Conservation (phyloP, 2,329 filamentous ascomycete species). For the Fusarium sp. region DNA sequence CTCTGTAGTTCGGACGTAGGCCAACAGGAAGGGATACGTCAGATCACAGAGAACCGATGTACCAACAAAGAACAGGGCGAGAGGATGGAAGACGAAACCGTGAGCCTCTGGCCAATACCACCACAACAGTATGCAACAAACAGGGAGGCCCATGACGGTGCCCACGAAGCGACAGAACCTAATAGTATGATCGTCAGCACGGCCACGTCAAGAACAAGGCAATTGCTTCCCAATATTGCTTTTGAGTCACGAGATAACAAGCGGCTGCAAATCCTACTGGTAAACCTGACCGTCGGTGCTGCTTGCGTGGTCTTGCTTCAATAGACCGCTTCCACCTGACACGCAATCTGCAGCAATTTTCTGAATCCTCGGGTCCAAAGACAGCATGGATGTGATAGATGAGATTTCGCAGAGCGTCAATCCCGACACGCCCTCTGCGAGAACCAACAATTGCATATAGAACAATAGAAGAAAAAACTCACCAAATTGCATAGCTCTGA, state of each 20-base stretch:
- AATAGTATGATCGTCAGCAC: slow-evolving; percentile 29
- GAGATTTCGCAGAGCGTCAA: not conserved
- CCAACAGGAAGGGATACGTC: slow-evolving; percentile 59
- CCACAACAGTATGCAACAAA: slow-evolving; percentile 58
- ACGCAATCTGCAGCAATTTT: slow-evolving; percentile 26
- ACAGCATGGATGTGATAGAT: slow-evolving; percentile 12
- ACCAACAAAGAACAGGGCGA: slow-evolving; percentile 58
- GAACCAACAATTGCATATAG: slow-evolving; percentile 30
- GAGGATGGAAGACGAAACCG: slow-evolving; percentile 59
- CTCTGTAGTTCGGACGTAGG: slow-evolving; percentile 56
- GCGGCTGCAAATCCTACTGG: slow-evolving; percentile 3
- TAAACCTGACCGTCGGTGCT: not conserved
- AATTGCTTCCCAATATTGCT: slow-evolving; percentile 1
- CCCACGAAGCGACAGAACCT: slow-evolving; percentile 61
- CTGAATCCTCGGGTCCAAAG: not conserved
- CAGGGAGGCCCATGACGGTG: slow-evolving; percentile 56
- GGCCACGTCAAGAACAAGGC: not conserved
- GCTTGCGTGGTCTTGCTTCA: slow-evolving; percentile 4
- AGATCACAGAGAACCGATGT: slow-evolving; percentile 58
- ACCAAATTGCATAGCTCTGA: slow-evolving; percentile 63
- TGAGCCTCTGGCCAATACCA: slow-evolving; percentile 65
- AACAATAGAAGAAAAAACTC: slow-evolving; percentile 50
- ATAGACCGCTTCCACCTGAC: slow-evolving; percentile 19
- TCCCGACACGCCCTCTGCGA: slow-evolving; percentile 31
- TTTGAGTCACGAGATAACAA: slow-evolving; percentile 7